These are phyloP conservation scores for Boletus barrowsii DNA, from an alignment of 768 basidiomycete species.

Conservation along the genomic window DNA sequence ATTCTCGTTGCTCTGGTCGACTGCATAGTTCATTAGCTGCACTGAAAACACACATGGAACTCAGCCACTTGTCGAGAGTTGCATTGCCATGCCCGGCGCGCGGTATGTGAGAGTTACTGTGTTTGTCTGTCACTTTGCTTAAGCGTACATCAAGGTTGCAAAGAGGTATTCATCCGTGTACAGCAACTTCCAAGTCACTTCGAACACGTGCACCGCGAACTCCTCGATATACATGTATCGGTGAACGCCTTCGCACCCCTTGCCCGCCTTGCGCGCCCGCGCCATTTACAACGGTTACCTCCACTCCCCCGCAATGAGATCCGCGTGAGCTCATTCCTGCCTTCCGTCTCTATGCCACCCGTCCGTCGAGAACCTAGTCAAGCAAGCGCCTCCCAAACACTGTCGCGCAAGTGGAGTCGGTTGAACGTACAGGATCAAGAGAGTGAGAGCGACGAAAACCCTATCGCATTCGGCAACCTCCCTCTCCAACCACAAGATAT, in stretches of 20 bases:
- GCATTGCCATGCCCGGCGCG: conserved; percentile 24
- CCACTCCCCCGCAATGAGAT: conserved; percentile 7
- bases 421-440: conserved; percentile 25
- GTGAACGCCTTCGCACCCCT: conserved; percentile 17
- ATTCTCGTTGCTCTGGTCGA: conserved; percentile 29
- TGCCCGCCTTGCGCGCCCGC: conserved; percentile 18
- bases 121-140: neutral
- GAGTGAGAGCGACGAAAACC: conserved; percentile 5
- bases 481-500: neutral
- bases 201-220: conserved; percentile 17
- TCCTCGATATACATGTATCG: conserved; percentile 14
- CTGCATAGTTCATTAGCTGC: conserved; percentile 16
- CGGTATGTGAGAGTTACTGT: conserved; percentile 13
- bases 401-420: conserved; percentile 33
- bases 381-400: conserved; percentile 8
- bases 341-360: conserved; percentile 11
- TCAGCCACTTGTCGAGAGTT: conserved; percentile 31
- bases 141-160: conserved; percentile 19
- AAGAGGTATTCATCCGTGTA: conserved; percentile 22
- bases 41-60: conserved; percentile 27
- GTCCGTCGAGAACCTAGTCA: conserved; percentile 8
- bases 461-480: conserved; percentile 26
- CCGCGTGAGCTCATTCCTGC: neutral
- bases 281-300: conserved; percentile 15
- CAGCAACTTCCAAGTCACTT: conserved; percentile 27